A percentile compares a stretch with the other conserved stretches of the same genome.
These are phyloP conservation scores for Excoecaria cochinchinensis DNA, from an alignment of 345 rosid species.

Conservation along the genomic window DNA sequence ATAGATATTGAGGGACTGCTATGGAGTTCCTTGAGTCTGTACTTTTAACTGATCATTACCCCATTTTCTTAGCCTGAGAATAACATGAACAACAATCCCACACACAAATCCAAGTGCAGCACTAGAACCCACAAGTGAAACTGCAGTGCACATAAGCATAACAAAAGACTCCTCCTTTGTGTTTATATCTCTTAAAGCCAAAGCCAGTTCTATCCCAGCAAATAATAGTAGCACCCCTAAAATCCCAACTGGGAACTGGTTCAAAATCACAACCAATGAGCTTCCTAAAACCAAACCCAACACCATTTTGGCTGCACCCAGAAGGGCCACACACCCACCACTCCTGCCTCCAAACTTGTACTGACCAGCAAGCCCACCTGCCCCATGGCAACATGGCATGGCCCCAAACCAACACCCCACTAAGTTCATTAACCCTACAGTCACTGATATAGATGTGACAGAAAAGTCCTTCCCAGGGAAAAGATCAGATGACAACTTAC, in stretches of 20 bases:
- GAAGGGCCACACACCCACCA: slow-evolving; percentile 72
- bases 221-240: slow-evolving; percentile 66
- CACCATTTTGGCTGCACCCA: slow-evolving; percentile 61
- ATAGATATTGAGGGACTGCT: not conserved
- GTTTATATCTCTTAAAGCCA: slow-evolving; percentile 76
- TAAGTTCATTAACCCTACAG: slow-evolving; percentile 78
- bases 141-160: slow-evolving; percentile 65
- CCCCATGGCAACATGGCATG: slow-evolving; percentile 92
- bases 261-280: slow-evolving; percentile 59
- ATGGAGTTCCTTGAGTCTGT: slow-evolving; percentile 18
- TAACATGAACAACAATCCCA: slow-evolving; percentile 53
- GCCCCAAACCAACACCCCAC: slow-evolving; percentile 91
- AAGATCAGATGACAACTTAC: slow-evolving; percentile 72
- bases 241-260: slow-evolving; percentile 74
- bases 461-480: slow-evolving; percentile 73
- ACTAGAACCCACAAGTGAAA: slow-evolving; percentile 65
- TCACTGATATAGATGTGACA: slow-evolving; percentile 58
- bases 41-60: not conserved
- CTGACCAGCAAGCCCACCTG: slow-evolving; percentile 86
- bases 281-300: slow-evolving; percentile 68
- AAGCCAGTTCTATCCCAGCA: slow-evolving; percentile 80
- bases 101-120: slow-evolving; percentile 81
- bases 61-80: slow-evolving; percentile 49
- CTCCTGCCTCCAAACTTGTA: slow-evolving; percentile 90
- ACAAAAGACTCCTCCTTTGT: slow-evolving; percentile 74